Base-by-base conservation (phyloP, 208 protist genomes). In the Lotmaria passim region DNA sequence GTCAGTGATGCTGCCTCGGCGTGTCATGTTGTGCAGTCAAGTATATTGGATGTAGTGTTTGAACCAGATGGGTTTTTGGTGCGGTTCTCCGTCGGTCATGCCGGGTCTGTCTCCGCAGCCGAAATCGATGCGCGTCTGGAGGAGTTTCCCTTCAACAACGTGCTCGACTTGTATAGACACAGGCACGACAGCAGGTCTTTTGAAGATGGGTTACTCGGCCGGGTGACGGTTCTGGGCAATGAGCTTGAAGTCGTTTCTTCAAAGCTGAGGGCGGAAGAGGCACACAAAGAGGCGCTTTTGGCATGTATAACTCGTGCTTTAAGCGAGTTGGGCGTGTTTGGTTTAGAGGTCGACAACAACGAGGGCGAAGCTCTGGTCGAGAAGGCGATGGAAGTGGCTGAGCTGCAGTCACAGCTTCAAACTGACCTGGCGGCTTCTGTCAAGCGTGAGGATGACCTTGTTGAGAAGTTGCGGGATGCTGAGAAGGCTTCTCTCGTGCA, bases 111-210 rank as follows among this genome's bases (percentile, higher is more conserved):
- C 2, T 24, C 21, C 11, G 36, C 33, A 19, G 55, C 24, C 5
- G 41, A 62, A 15, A 23, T 50, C 17, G 57, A 62, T 24, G 41
- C 39, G 1, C 52, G 52, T 17, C 36, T 62, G 1, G 26, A 19
- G 3, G 57, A 34, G 15, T 62, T 62, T 24, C 41, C 41, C 0
- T 58, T 51, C 24, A 30, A 62, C 41, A 50, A 62, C 26, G 14
- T 62, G 26, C 10, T 12, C 7, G 41, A 62, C 38, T 24, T 62
- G 14, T 36, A 50, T 62, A 11, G 41, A 23, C 36, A 41, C 2
- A 4, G 41, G 12, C 8, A 24, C 15, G 41, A 30, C 8, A 10
- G 21, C 8, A 47, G 24, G n/a, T 19, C 57, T 7, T 19, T 43
- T 8, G 57, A 34, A 23, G 57, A 62, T 24, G 5, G 26, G 26